Evolutionary conservation across 108 stramenopile genomes (phyloP).

Genomic region (Epithemia pelagica): DNA sequence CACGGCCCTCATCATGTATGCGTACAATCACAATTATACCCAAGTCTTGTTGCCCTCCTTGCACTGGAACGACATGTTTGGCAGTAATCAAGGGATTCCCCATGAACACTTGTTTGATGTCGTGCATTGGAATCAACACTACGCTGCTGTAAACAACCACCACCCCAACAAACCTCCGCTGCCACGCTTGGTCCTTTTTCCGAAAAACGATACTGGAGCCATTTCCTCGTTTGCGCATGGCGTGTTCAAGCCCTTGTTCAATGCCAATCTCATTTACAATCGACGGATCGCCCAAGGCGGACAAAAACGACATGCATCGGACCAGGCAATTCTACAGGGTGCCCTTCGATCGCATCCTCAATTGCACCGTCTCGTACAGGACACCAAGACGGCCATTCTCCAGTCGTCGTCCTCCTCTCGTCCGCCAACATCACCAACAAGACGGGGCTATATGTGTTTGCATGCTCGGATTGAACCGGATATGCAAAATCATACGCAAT

Average conservation of each 20-base stretch:
- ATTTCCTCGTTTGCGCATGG: neutral
- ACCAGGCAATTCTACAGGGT: neutral
- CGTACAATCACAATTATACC: neutral
- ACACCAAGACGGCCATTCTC: neutral
- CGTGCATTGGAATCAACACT: neutral
- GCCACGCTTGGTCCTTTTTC: neutral
- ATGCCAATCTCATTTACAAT: neutral
- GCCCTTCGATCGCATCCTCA: neutral
- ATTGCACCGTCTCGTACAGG: neutral
- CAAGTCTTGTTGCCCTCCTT: neutral
- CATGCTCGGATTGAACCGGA: neutral
- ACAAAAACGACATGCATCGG: neutral
- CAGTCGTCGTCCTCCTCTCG: neutral
- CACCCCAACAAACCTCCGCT: neutral
- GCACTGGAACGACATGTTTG: neutral
- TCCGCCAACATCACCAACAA: neutral
- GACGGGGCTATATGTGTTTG: neutral
- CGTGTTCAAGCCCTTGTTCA: neutral
- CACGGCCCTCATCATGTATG: neutral
- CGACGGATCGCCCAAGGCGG: neutral
- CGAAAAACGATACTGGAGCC: neutral
- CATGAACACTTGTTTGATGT: neutral
- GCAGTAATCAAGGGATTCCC: neutral
- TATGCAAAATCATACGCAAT: neutral
- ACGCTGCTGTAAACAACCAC: neutral